Conservation (phyloP, 192 early-diverging fungal species). For the Gamsiella multidivaricata region DNA sequence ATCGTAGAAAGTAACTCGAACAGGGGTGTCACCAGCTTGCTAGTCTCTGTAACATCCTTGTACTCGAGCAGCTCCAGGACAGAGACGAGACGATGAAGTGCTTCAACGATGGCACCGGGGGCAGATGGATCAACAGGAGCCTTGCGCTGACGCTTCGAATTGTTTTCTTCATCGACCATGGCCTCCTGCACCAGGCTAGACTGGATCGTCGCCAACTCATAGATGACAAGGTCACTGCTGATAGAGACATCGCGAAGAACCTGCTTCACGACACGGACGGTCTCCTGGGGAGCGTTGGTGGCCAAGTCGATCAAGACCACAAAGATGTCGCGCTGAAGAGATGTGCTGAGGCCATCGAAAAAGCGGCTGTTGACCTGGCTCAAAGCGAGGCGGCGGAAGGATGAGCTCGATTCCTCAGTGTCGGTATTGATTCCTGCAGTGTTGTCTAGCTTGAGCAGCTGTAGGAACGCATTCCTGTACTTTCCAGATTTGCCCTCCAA, state of each 20-base stretch:
- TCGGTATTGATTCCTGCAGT: constrained; percentile 42
- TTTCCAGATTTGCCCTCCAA: constrained; percentile 63
- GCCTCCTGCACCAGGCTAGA: constrained; percentile 31
- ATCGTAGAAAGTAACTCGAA: constrained; percentile 78
- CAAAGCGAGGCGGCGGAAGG: constrained; percentile 60
- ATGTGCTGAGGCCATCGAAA: constrained; percentile 48
- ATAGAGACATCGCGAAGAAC: constrained; percentile 57
- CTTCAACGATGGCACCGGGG: constrained; percentile 35
- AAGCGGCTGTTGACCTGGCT: constrained; percentile 55
- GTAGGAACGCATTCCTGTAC: constrained; percentile 60
- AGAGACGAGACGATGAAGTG: constrained; percentile 69
- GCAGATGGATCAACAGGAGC: constrained; percentile 16
- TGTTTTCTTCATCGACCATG: constrained; percentile 20
- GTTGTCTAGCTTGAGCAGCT: constrained; percentile 59
- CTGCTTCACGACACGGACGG: constrained; percentile 58
- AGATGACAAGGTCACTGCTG: constrained; percentile 40
- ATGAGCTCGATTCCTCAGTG: constrained; percentile 56
- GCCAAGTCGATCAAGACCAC: constrained; percentile 61
- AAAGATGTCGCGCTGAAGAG: constrained; percentile 63
- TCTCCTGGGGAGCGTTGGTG: constrained; percentile 61
- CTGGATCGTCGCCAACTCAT: constrained; percentile 46
- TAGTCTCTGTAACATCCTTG: constrained; percentile 62
- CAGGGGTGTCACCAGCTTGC: constrained; percentile 71
- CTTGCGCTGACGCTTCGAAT: constrained; percentile 51
- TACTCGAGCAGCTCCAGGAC: constrained; percentile 83